These are phyloP conservation scores for Pseudoneurospora amorphoporcata DNA, from an alignment of 495 filamentous ascomycete genomes.

Conservation along the genomic window DNA sequence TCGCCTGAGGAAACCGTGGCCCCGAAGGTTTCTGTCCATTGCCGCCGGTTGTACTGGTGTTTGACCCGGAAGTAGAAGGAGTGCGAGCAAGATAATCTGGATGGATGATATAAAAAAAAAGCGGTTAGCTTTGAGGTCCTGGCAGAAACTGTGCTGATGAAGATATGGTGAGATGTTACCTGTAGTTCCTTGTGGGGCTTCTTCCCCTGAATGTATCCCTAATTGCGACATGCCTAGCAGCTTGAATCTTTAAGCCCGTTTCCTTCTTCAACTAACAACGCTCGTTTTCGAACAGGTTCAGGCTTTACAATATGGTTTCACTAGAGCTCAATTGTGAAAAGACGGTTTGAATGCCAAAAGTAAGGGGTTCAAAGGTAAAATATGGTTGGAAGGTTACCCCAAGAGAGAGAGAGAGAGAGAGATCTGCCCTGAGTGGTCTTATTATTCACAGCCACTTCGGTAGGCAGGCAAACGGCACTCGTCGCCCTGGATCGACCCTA, in stretches of 20 bases:
- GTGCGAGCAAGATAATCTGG: not conserved
- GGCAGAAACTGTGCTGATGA: not conserved
- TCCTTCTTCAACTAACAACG: not conserved
- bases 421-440: not conserved
- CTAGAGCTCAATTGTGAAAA: not conserved
- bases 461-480: not conserved
- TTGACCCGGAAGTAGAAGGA: not conserved
- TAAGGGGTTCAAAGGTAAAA: not conserved
- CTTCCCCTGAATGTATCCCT: not conserved
- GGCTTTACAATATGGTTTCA: not conserved
- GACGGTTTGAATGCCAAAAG: not conserved
- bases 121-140: not conserved
- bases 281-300: not conserved
- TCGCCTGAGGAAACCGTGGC: slow-evolving; percentile 52
- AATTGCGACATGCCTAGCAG: not conserved
- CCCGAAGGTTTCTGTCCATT: not conserved
- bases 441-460: not conserved
- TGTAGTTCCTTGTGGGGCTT: not conserved
- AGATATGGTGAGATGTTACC: not conserved
- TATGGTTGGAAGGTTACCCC: not conserved
- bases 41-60: not conserved
- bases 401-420: not conserved
- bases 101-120: not conserved
- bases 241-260: not conserved
- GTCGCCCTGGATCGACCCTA: not conserved